A percentile compares a stretch with the other conserved stretches of the same genome.
These are phyloP conservation scores for Musa troglodytarum DNA, from an alignment of 176 grass and related monocot species.

Conservation along the genomic window DNA sequence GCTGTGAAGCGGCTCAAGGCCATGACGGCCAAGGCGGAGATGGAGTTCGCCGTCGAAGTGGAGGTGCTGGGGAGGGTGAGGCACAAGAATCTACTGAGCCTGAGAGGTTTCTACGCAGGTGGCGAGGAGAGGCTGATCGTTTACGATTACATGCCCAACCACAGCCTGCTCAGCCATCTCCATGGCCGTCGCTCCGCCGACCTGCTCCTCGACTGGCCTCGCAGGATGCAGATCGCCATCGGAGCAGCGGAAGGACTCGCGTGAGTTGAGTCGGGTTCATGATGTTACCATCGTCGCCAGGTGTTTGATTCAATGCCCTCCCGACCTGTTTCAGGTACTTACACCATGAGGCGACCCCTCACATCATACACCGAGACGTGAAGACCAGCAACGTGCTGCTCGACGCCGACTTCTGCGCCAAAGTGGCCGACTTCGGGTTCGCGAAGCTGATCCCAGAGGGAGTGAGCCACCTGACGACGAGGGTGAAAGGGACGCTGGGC, in stretches of 20 bases:
- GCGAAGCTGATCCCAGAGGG: constrained; percentile 75
- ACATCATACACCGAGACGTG: constrained; percentile 74
- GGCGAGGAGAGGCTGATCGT: constrained; percentile 70
- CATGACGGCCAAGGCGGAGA: constrained; percentile 65
- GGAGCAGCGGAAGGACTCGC: constrained; percentile 64
- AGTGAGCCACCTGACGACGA: constrained; percentile 62
- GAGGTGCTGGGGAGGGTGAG: constrained; percentile 63
- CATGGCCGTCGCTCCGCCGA: constrained; percentile 41
- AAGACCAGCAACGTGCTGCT: constrained; percentile 81
- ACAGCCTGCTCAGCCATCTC: constrained; percentile 62
- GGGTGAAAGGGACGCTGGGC: constrained; percentile 68
- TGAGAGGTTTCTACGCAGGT: constrained; percentile 67
- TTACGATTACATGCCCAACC: constrained; percentile 85
- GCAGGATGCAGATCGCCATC: constrained; percentile 54
- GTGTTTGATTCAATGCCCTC: not conserved
- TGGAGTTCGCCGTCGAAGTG: constrained; percentile 77
- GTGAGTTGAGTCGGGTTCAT: constrained; percentile 17
- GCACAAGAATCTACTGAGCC: constrained; percentile 65
- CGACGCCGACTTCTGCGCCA: constrained; percentile 52
- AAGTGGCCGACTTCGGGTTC: constrained; percentile 76
- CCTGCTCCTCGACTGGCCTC: constrained; percentile 46
- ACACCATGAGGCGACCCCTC: constrained; percentile 64
- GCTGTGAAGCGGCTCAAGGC: constrained; percentile 72
- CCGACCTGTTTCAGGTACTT: constrained; percentile 28
- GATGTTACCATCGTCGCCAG: no score